phyloP scores from a whole-genome alignment of 805 yeast genomes.

The Candida taoyuanica region DNA sequence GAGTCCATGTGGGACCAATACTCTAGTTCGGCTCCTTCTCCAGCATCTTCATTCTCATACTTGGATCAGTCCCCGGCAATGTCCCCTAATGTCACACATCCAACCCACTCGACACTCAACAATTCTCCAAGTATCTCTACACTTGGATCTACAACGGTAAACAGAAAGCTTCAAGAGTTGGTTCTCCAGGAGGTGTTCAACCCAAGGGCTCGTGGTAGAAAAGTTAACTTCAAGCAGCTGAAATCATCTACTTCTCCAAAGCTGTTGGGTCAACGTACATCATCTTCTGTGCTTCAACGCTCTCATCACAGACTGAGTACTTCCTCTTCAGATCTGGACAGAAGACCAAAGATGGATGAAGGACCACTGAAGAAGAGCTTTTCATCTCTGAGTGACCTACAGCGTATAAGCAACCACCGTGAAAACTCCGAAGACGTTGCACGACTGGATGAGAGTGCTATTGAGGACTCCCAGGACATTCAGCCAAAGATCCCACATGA shows the following conservation, averaged over 20 bases:
- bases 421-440: neutral
- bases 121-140: slow-evolving; percentile 16
- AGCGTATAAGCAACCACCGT: slow-evolving; percentile 9
- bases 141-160: slow-evolving; percentile 62
- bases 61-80: slow-evolving; percentile 28
- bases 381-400: slow-evolving; percentile 25
- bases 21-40: slow-evolving; percentile 38
- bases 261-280: slow-evolving; percentile 10
- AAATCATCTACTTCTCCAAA: slow-evolving; percentile 22
- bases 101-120: neutral
- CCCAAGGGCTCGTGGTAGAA: slow-evolving; percentile 27
- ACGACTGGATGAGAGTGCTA: slow-evolving; percentile 2
- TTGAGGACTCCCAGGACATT: slow-evolving; percentile 3
- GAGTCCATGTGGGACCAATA: slow-evolving; percentile 66
- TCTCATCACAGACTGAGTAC: slow-evolving; percentile 22
- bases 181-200: slow-evolving; percentile 72
- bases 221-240: slow-evolving; percentile 6
- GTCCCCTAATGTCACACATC: slow-evolving; percentile 4
- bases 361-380: slow-evolving; percentile 18
- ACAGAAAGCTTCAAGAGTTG: slow-evolving; percentile 64
- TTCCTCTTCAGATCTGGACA: slow-evolving; percentile 23
- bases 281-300: slow-evolving; percentile 5
- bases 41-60: slow-evolving; percentile 37
- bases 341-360: slow-evolving; percentile 16
- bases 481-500: slow-evolving; percentile 1